phyloP scores from a whole-genome alignment of 2,329 filamentous ascomycete genomes.

The Calonectria henricotiae region DNA sequence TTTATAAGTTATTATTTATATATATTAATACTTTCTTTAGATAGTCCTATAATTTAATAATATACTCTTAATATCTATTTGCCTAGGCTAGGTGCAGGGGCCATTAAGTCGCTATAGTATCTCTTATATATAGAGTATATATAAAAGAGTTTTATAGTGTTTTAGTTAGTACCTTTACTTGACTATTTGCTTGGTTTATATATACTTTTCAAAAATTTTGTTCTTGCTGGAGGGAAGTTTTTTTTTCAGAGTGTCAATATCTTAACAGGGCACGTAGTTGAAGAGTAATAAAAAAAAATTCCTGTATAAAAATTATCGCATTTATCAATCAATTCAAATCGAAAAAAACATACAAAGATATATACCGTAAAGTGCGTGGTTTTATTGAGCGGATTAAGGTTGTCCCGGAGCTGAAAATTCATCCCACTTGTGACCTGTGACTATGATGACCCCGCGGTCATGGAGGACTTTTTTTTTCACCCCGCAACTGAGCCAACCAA shows the following conservation, averaged over 20 bases:
- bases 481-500: conserved; percentile 42
- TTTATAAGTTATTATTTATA: no score
- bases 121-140: no score
- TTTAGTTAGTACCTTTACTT: no score
- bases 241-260: no score
- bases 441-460: conserved; percentile 46
- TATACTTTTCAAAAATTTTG: no score
- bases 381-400: conserved; percentile 44
- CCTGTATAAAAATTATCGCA: not conserved
- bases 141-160: no score
- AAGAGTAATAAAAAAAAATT: not conserved
- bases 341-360: conserved; percentile 1
- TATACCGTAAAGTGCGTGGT: conserved; percentile 2
- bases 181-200: no score
- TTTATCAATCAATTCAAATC: not conserved
- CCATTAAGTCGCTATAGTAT: not conserved
- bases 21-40: no score
- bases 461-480: conserved; percentile 45
- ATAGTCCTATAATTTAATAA: no score
- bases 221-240: no score
- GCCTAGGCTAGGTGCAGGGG: no score
- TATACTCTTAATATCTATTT: no score
- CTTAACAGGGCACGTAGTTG: not conserved
- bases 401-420: conserved; percentile 40
- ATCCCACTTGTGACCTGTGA: conserved; percentile 34